These are phyloP conservation scores for Yamadazyma aaseri DNA, from an alignment of 1,139 yeast genomes.

Conservation along the genomic window DNA sequence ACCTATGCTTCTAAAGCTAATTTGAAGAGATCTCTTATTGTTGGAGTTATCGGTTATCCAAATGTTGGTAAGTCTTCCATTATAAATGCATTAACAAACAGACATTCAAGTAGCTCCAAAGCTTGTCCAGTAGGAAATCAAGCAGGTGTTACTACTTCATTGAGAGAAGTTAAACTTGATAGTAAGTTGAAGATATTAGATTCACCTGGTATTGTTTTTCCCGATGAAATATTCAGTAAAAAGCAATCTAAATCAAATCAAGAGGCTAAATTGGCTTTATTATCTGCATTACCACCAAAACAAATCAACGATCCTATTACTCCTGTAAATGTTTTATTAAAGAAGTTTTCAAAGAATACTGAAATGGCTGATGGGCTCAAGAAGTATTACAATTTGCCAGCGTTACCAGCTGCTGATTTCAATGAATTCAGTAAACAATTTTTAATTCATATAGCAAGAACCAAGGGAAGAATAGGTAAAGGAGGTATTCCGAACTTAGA, in stretches of 20 bases:
- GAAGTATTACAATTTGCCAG: constrained; percentile 72
- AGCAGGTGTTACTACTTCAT: constrained; percentile 93
- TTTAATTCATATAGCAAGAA: constrained; percentile 88
- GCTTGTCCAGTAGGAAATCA: constrained; percentile 98
- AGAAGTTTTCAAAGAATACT: constrained; percentile 66
- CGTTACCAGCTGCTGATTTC: constrained; percentile 66
- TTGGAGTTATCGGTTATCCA: constrained; percentile 96
- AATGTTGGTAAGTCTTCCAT: constrained; percentile 92
- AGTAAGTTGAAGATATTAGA: constrained; percentile 85
- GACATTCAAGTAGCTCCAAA: constrained; percentile 65
- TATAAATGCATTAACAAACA: constrained; percentile 81
- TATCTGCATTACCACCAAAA: constrained; percentile 90
- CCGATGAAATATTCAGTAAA: constrained; percentile 52
- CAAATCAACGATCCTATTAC: constrained; percentile 81
- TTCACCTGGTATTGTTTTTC: constrained; percentile 98
- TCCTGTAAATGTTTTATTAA: constrained; percentile 74
- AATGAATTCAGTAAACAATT: constrained; percentile 77
- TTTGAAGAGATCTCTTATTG: constrained; percentile 86
- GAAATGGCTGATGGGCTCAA: constrained; percentile 78
- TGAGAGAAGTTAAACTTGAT: constrained; percentile 91
- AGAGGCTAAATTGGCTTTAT: constrained; percentile 82
- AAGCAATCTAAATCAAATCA: constrained; percentile 57
- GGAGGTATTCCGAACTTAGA: constrained; percentile 92
- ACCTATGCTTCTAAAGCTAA: constrained; percentile 81
- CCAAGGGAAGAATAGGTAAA: constrained; percentile 86